Percentiles rank a stretch among this genome's conserved stretches.
Conservation (phyloP, 2,329 filamentous ascomycete species). For the Exutisphaerella laricina region DNA sequence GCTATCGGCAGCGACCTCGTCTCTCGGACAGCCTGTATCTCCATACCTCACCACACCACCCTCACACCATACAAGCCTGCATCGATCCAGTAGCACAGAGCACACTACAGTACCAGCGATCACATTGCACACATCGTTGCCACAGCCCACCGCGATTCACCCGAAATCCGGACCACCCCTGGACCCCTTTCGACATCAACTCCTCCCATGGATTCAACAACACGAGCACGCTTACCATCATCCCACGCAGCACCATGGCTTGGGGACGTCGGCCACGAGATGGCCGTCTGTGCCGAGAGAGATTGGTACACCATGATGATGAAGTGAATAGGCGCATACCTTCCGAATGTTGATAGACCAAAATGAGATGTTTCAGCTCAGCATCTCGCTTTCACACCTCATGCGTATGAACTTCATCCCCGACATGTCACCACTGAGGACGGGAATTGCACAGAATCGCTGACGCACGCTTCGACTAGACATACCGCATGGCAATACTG, state of each 20-base stretch:
- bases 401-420: no score
- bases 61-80: constrained; percentile 10
- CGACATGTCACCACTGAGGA: no score
- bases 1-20: no score
- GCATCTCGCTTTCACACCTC: background rate
- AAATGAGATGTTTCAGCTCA: constrained; percentile 6
- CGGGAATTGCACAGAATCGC: no score
- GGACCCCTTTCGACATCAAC: constrained; percentile 12
- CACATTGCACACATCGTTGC: constrained; percentile 9
- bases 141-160: background rate
- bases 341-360: constrained; percentile 8
- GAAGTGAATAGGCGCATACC: constrained; percentile 1
- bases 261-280: no score
- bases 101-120: constrained; percentile 14
- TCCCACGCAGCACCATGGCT: no score
- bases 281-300: no score
- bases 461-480: no score
- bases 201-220: constrained; percentile 7
- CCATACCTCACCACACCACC: background rate
- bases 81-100: constrained; percentile 13
- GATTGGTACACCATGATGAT: background rate
- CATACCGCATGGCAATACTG: no score
- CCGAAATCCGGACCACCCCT: constrained; percentile 2
- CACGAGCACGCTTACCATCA: no score
- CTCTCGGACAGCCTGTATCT: no score